Base-by-base conservation (phyloP, 1,284 basidiomycete species). In the Papiliotrema nemorosa region DNA sequence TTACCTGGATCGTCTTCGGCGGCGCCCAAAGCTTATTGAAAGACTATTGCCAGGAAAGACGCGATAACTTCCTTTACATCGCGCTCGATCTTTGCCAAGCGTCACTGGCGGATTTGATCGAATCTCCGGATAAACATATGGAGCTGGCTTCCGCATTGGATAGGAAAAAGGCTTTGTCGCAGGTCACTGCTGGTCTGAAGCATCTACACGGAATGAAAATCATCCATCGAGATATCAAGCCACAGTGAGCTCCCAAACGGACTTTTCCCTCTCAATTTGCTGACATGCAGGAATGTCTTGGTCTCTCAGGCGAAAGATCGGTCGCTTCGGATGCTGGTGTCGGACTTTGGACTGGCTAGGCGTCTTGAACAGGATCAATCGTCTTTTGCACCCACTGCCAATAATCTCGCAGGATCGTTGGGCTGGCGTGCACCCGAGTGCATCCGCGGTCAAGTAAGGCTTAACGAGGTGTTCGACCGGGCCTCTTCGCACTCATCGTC, bases 151-250 rank as follows among this genome's bases (percentile, higher is more conserved):
- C 87, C 29, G 82, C 88, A 40, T 88, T 94, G 66, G 87, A 94
- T 47, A 86, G 89, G 9, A 96, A 96, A 72, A 84, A 84, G 53
- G 93, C 92, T 0, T 74, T 98, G 54, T 80, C 79, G 45, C 90
- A 98, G 73, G 87, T 98, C 55, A 84, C 91, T 0, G 82, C 85
- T 13, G 94, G 94, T 3, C 72, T 99, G 50, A 81, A 85, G 48
- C 92, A 97, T 73, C 78, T 98, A 9, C 94, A 99, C 70, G 87
- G 83, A 22, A 83, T 98, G 64, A 97, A 96, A 75, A 90, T 98
- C 59, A 86, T 98, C 21, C 96, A 98, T 76, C 84, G 96, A 25
- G 94, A 98, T 70, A 96, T 98, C 75, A 98, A 98, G 69, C 94
- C 94, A 3, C 93, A 96, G 74, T 75, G 27, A 57, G 73, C 20